These are phyloP conservation scores for Sporisorium exsertum DNA, from an alignment of 1,284 basidiomycete species.

Conservation along the genomic window DNA sequence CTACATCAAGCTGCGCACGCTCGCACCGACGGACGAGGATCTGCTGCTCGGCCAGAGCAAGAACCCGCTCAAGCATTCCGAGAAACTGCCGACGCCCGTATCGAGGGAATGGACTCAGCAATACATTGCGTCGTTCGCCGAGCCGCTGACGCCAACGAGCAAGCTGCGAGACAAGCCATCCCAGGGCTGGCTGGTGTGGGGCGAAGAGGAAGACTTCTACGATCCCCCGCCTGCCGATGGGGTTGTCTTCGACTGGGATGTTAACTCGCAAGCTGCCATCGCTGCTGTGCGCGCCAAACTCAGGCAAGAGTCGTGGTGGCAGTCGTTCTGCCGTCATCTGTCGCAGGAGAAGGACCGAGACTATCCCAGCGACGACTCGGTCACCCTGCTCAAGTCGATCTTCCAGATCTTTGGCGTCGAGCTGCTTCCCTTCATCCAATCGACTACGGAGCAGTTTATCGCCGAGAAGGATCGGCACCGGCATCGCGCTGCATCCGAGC, in stretches of 20 bases:
- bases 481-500: slow-evolving; percentile 89
- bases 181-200: slow-evolving; percentile 90
- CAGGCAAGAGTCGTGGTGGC: slow-evolving; percentile 75
- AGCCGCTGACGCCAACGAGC: slow-evolving; percentile 68
- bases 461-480: slow-evolving; percentile 84
- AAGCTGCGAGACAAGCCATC: slow-evolving; percentile 81
- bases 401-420: slow-evolving; percentile 75
- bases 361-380: slow-evolving; percentile 68
- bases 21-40: slow-evolving; percentile 77
- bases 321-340: slow-evolving; percentile 68
- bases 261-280: slow-evolving; percentile 75
- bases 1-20: slow-evolving; percentile 86
- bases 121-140: slow-evolving; percentile 72
- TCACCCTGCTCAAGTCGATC: slow-evolving; percentile 72
- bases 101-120: slow-evolving; percentile 74
- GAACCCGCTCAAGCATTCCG: slow-evolving; percentile 77
- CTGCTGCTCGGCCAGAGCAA: slow-evolving; percentile 83
- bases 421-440: slow-evolving; percentile 74
- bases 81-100: slow-evolving; percentile 54
- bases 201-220: slow-evolving; percentile 79
- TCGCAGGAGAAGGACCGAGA: slow-evolving; percentile 66
- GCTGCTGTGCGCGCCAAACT: slow-evolving; percentile 75
- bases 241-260: slow-evolving; percentile 77
- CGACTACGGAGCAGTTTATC: slow-evolving; percentile 76
- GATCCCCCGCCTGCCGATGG: slow-evolving; percentile 72